phyloP scores from a whole-genome alignment of 1,139 yeast genomes.

The Kurtzmaniella quercitrusa region DNA sequence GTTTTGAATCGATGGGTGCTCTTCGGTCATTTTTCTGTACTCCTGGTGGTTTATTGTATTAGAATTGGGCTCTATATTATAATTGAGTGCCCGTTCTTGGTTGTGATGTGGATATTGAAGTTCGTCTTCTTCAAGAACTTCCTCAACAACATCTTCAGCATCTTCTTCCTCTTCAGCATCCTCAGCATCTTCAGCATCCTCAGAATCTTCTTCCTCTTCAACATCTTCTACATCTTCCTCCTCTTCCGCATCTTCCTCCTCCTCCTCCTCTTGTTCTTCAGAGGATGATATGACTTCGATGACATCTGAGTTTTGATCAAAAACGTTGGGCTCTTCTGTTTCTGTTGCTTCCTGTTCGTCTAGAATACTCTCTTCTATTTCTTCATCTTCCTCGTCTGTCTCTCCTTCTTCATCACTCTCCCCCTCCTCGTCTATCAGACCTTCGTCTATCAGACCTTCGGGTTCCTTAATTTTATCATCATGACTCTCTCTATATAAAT shows the following conservation, averaged over 20 bases:
- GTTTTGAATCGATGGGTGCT: neutral
- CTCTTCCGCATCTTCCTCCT: slow-evolving; percentile 23
- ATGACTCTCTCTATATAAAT: neutral
- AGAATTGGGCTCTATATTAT: too few species aligned
- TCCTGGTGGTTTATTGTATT: neutral
- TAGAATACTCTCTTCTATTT: too few species aligned
- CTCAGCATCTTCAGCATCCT: slow-evolving; percentile 5
- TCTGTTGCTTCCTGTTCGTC: too few species aligned
- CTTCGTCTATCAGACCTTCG: too few species aligned
- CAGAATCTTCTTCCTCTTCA: slow-evolving; percentile 8
- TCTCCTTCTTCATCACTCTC: slow-evolving; percentile 27
- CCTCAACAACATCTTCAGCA: slow-evolving; percentile 9
- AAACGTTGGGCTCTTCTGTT: neutral
- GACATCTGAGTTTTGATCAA: neutral
- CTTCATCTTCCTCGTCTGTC: slow-evolving; percentile 30
- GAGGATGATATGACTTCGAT: neutral
- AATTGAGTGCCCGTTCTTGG: too few species aligned
- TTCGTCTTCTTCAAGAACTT: slow-evolving; percentile 10
- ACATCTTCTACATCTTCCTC: slow-evolving; percentile 5
- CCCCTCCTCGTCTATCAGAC: slow-evolving; percentile 6
- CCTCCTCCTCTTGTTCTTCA: slow-evolving; percentile 35
- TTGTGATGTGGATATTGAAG: too few species aligned
- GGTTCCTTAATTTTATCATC: too few species aligned
- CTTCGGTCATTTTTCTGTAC: neutral
- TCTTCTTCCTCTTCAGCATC: slow-evolving; percentile 9